Base-by-base conservation (phyloP, 768 basidiomycete species). In the Lepiota brunneoincarnata region DNA sequence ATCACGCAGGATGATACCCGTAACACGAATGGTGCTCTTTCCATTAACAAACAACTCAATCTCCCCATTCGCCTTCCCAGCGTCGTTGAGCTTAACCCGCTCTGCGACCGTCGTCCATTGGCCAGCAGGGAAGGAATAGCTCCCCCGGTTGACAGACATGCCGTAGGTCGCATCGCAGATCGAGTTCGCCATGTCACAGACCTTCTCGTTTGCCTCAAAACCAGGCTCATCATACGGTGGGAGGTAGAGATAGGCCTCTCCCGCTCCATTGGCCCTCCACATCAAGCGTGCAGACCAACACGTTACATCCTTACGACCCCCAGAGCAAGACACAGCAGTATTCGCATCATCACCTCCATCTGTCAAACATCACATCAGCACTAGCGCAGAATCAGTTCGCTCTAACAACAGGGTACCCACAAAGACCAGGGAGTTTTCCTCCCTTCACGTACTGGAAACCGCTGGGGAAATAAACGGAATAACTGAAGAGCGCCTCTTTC, bases 401-500 rank as follows among this genome's bases (percentile, higher is more conserved):
- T 34, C 47, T n/a, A 31, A 31, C 42, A 23, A 45, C 39, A 34
- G 6, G 38, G 18, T 6, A 75, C 78, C 57, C 58, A 83, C 81
- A 85, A 55, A 86, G 63, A 54, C 84, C 86, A n/a, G 84, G 85
- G 24, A 87, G 71, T 63, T 86, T 87, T 34, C 86, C 85, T 43
- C 85, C 84, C 61, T 72, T 74, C 58, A 80, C 74, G 64, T 75
- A 86, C 23, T 75, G 72, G 65, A 83, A 86, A 24, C 76, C 84
- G n/a, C 72, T 60, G 23, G 75, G 67, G 64, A 87, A 85, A 67
- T 71, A 80, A 31, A 83, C 75, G 2, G 80, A 77, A 67, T 76
- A 76, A 2, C 68, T 77, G 60, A 87, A 76, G 2, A 80, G 79
- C 14, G 79, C 77, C 56, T 87, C 83, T 60, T 79, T 82, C 28